Base-by-base conservation (phyloP, 2,329 filamentous ascomycete genomes). In the Coniella lustricola region DNA sequence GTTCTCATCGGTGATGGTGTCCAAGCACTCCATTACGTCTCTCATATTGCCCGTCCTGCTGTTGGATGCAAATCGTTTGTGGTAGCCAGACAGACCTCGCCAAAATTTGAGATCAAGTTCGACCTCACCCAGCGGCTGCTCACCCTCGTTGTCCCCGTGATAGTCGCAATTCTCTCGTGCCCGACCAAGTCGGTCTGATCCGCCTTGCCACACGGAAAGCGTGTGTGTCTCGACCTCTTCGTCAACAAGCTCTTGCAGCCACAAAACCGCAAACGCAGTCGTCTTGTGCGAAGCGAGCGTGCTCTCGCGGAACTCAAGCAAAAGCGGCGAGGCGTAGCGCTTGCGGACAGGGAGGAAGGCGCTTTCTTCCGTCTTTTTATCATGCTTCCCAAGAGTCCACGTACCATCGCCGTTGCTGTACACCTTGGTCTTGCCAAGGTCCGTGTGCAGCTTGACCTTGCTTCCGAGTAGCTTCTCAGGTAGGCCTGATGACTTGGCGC, bases 201-300 rank as follows among this genome's bases (percentile, higher is more conserved):
- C 75, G 20, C 83, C 81, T 59, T 81, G 82, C 79, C 82, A 89
- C 3, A 89, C 74, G 4, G 77, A 66, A 3, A 89, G 59, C 4
- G 70, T 72, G 8, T 85, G 57, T 0, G 74, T 77, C 37, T 72
- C 67, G 45, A 82, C 74, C 57, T 85, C 77, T 51, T 87, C 84
- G 49, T 89, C 85, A 0, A 73, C 67, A 0, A 89, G 69, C n/a
- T 87, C 79, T 54, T 80, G 78, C 16, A 87, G 70, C 84, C 84
- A 87, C 2, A 86, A 65, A 2, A 85, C 72, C 7, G 75, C 74
- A 56, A 85, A 84, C 0, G 80, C 83, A 2, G 73, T 67, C 0
- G 77, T 79, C 48, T 73, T 75, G 44, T 84, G 77, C 1, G 67
- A 60, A 32, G 77, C 57, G 43, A 76, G 46, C 7, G 68, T 69